A percentile compares a stretch with the other conserved stretches of the same genome.
Conservation (phyloP, 192 early-diverging fungal species). For the Mortierella alpina region DNA sequence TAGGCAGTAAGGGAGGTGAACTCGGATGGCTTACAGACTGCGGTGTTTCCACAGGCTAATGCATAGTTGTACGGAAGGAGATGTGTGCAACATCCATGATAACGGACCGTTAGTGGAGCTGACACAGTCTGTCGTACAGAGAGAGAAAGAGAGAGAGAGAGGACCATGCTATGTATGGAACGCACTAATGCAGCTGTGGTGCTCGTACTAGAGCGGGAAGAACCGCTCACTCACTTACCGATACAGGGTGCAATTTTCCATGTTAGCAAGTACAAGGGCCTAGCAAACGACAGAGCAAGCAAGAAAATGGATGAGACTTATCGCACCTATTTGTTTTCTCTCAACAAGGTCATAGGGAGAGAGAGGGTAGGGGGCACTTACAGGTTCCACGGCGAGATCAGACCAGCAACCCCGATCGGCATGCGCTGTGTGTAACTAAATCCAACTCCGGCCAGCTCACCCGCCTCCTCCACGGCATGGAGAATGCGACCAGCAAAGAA, state of each 20-base stretch:
- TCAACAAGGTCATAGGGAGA: background rate
- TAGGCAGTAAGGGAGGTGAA: constrained; percentile 65
- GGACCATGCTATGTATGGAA: background rate
- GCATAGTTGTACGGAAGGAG: background rate
- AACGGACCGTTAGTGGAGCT: background rate
- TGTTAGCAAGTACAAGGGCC: constrained; percentile 74
- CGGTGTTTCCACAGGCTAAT: constrained; percentile 71
- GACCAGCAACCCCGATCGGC: constrained; percentile 73
- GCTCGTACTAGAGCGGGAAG: background rate
- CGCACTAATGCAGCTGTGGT: background rate
- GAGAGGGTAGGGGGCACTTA: constrained; percentile 14
- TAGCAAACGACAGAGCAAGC: constrained; percentile 15
- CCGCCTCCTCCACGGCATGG: constrained; percentile 59
- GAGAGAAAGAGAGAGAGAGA: background rate
- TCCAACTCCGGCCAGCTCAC: constrained; percentile 61
- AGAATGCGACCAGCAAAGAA: constrained; percentile 73
- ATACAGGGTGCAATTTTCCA: constrained; percentile 84
- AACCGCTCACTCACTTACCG: constrained; percentile 39
- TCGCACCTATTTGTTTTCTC: background rate
- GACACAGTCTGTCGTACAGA: background rate
- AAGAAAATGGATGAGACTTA: constrained; percentile 19
- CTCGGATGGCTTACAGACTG: constrained; percentile 79
- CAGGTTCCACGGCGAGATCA: constrained; percentile 80
- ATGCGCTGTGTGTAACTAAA: constrained; percentile 61
- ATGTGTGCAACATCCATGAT: background rate